phyloP scores from a whole-genome alignment of 1,284 basidiomycete species.

The Papiliotrema laurentii region DNA sequence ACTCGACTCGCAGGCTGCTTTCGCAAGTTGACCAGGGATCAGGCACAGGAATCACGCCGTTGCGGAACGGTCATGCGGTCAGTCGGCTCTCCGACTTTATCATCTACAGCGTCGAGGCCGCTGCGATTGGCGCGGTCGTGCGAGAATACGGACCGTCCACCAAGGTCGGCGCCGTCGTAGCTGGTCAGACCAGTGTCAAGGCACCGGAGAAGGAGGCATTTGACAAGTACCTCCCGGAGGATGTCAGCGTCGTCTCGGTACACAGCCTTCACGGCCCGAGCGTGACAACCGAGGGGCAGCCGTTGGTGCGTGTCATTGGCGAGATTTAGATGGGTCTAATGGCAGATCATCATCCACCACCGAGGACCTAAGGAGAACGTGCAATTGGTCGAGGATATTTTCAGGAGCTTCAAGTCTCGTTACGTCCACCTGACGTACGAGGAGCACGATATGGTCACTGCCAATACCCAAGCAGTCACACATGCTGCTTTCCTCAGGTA shows the following conservation, averaged over 20 bases:
- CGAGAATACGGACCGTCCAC: slow-evolving; percentile 88
- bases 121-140: slow-evolving; percentile 78
- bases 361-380: slow-evolving; percentile 72
- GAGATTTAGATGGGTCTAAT: background rate
- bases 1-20: background rate
- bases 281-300: slow-evolving; percentile 86
- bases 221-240: slow-evolving; percentile 77
- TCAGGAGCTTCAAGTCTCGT: slow-evolving; percentile 75
- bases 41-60: slow-evolving; percentile 58
- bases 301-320: slow-evolving; percentile 60
- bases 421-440: slow-evolving; percentile 92
- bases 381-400: slow-evolving; percentile 73
- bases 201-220: slow-evolving; percentile 89
- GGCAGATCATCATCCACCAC: slow-evolving; percentile 82
- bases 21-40: background rate
- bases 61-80: slow-evolving; percentile 76
- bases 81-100: slow-evolving; percentile 81
- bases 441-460: slow-evolving; percentile 92
- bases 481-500: slow-evolving; percentile 96
- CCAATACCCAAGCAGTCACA: slow-evolving; percentile 96
- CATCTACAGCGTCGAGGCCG: slow-evolving; percentile 92
- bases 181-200: slow-evolving; percentile 95
- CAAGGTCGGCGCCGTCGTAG: slow-evolving; percentile 85
- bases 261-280: slow-evolving; percentile 94
- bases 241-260: slow-evolving; percentile 84